Conservation (phyloP, 768 basidiomycete species). For the Boletus sp. region DNA sequence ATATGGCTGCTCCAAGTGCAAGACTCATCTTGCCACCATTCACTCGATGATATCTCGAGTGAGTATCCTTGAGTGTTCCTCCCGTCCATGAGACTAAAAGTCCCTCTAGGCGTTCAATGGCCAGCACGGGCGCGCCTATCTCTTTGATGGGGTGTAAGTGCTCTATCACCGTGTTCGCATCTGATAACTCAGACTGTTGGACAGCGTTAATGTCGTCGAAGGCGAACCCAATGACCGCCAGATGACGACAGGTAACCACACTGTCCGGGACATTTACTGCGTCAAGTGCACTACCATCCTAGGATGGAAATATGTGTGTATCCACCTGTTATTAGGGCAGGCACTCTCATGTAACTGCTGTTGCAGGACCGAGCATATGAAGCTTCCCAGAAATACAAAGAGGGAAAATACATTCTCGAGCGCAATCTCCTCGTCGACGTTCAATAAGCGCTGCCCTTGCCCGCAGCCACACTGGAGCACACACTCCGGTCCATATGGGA, state of each 20-base stretch:
- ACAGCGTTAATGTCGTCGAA: slow-evolving; percentile 87
- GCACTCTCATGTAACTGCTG: slow-evolving; percentile 2
- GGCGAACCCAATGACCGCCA: slow-evolving; percentile 88
- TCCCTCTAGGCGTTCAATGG: slow-evolving; percentile 86
- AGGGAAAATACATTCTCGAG: slow-evolving; percentile 97
- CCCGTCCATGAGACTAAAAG: slow-evolving; percentile 10
- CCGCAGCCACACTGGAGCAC: slow-evolving; percentile 8
- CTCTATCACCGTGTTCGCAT: slow-evolving; percentile 15
- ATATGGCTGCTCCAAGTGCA: slow-evolving; percentile 85
- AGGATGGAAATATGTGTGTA: slow-evolving; percentile 95
- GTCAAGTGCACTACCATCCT: slow-evolving; percentile 81
- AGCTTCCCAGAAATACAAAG: slow-evolving; percentile 91
- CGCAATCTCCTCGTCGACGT: slow-evolving; percentile 86
- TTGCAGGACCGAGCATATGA: slow-evolving; percentile 91
- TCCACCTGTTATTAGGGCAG: background rate
- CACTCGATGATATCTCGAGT: slow-evolving; percentile 91
- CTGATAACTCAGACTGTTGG: slow-evolving; percentile 5
- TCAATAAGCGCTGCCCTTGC: slow-evolving; percentile 46
- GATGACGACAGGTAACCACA: slow-evolving; percentile 97
- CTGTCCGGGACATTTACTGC: slow-evolving; percentile 94
- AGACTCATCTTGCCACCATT: slow-evolving; percentile 87
- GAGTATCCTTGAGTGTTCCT: slow-evolving; percentile 25
- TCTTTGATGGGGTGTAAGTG: slow-evolving; percentile 90
- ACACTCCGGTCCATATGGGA: slow-evolving; percentile 6
- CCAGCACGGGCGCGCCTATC: slow-evolving; percentile 92